Percentiles rank a stretch among this genome's conserved stretches.
phyloP scores from a whole-genome alignment of 2,329 filamentous ascomycete species.

The Diaporthe amygdali region DNA sequence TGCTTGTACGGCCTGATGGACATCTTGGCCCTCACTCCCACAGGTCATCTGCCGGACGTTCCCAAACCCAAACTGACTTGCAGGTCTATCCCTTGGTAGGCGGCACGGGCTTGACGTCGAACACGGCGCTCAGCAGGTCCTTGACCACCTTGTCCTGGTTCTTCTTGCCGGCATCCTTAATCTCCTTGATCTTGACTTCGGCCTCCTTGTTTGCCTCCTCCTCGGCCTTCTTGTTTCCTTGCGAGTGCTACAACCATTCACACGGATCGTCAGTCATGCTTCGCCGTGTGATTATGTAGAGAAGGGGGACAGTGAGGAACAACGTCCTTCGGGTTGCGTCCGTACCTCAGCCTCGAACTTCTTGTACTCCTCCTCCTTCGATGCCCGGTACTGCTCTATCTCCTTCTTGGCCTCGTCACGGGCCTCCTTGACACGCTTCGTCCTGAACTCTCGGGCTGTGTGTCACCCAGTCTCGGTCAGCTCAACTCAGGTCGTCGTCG shows the following conservation, averaged over 20 bases:
- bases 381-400: constrained; percentile 87
- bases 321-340: background rate
- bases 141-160: constrained; percentile 80
- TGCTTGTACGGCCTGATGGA: too few relatives aligned
- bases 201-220: constrained; percentile 81
- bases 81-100: constrained; percentile 36
- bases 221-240: constrained; percentile 83
- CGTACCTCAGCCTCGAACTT: constrained; percentile 79
- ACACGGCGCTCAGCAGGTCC: constrained; percentile 83
- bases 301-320: too few relatives aligned
- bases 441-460: constrained; percentile 65
- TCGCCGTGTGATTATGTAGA: background rate
- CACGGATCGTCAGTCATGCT: constrained; percentile 22
- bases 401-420: constrained; percentile 97
- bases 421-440: constrained; percentile 96
- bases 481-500: background rate
- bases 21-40: background rate
- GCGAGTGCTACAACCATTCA: constrained; percentile 72
- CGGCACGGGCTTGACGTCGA: constrained; percentile 77
- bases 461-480: background rate
- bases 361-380: constrained; percentile 95
- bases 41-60: background rate
- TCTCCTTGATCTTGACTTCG: constrained; percentile 81
- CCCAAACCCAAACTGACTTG: background rate
- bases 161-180: constrained; percentile 80